Base-by-base conservation (phyloP, 495 filamentous ascomycete genomes). In the Chaetomium cochliodes region DNA sequence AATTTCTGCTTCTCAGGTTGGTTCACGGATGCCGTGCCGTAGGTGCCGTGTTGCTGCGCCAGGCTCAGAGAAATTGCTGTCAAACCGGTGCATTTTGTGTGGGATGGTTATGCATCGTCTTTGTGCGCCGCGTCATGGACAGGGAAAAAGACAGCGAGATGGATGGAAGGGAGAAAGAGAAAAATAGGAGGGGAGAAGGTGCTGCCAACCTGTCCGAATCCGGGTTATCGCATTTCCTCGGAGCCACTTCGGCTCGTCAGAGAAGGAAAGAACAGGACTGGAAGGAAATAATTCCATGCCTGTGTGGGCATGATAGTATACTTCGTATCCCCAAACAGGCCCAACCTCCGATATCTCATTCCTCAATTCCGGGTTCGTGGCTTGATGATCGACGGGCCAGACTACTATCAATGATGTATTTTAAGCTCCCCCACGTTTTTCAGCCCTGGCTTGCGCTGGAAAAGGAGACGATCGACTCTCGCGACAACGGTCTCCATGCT, bases 361-460 rank as follows among this genome's bases (percentile, higher is more conserved):
- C 20, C 47, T 18, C n/a, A 22, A 25, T 41, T 28, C 60, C 37
- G 28, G 59, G 46, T 25, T 8, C 20, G n/a, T 3, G n/a, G 30
- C 30, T 60, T 26, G 46, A 20, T 41, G 47, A 61, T 61, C 59
- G 49, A 12, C 59, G 30, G 59, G 18, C 59, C 59, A 61, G 47
- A 42, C 30, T 50, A 2, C 26, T n/a, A 18, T 30, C 2, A 22
- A 25, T 0, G 58, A 22, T 20, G 33, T 26, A 39, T 50, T 53
- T 52, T 52, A 53, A 28, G 47, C 20, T 53, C 47, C 23, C 16
- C 30, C 49, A 52, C 47, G 44, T 49, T 30, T 49, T 25, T 30
- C 2, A 41, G 25, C 42, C 44, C 37, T 20, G 37, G 33, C 1
- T 58, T 23, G 13, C 28, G 56, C 23, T 23, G 2, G n/a, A 50